Conservation (phyloP, 768 basidiomycete genomes). For the Boletus subcaerulescens region DNA sequence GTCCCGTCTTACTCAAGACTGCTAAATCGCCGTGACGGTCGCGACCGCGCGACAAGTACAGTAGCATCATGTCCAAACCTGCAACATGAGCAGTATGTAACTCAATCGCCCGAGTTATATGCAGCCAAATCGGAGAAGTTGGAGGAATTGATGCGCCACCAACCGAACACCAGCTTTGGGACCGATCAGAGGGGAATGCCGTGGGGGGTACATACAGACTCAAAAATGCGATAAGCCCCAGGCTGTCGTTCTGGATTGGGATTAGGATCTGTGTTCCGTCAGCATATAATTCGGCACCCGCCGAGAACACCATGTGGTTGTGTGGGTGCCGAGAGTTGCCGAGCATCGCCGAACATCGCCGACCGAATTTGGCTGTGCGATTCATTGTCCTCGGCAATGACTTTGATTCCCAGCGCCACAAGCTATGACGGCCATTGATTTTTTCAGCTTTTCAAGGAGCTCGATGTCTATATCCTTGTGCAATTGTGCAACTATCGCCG, state of each 20-base stretch:
- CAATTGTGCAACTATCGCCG: background rate
- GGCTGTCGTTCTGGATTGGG: too few relatives aligned
- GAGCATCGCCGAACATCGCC: background rate
- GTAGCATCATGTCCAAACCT: background rate
- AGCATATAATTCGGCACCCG: background rate
- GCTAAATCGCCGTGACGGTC: too few relatives aligned
- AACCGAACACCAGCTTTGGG: too few relatives aligned
- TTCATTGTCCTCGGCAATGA: background rate
- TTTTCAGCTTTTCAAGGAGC: background rate
- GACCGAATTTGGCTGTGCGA: background rate
- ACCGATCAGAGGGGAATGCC: too few relatives aligned
- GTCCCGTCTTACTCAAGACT: too few relatives aligned
- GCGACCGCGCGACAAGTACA: background rate
- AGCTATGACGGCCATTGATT: background rate
- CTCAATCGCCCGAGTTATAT: too few relatives aligned
- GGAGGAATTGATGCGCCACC: too few relatives aligned
- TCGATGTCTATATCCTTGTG: background rate
- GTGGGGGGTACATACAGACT: too few relatives aligned
- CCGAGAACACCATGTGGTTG: background rate
- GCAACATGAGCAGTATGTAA: background rate
- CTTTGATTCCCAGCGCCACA: constrained; percentile 4
- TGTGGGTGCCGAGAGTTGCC: background rate
- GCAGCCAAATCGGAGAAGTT: too few relatives aligned
- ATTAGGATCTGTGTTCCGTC: too few relatives aligned
- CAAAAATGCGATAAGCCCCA: too few relatives aligned